phyloP scores from a whole-genome alignment of 768 basidiomycete genomes.

The Xerocomellus chrysenteron region DNA sequence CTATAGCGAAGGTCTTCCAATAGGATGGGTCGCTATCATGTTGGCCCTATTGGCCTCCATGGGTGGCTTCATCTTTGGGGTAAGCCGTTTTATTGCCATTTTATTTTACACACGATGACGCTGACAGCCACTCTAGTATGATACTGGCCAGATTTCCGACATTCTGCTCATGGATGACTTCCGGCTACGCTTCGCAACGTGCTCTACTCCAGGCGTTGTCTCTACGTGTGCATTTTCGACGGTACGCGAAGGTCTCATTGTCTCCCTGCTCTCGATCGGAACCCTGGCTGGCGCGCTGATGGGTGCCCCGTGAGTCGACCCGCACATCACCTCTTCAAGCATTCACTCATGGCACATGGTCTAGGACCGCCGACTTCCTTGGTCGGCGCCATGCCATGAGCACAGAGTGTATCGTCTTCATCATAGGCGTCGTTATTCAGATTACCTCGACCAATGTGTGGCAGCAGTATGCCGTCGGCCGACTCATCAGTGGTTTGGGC shows the following conservation, averaged over 20 bases:
- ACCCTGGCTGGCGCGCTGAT: constrained; percentile 61
- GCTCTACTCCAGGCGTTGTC: constrained; percentile 38
- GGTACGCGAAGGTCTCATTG: constrained; percentile 65
- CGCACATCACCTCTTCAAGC: neutral
- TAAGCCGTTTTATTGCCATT: constrained; percentile 6
- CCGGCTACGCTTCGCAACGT: constrained; percentile 58
- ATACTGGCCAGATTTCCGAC: constrained; percentile 70
- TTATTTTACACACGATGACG: neutral
- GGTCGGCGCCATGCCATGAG: constrained; percentile 46
- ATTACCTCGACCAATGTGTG: constrained; percentile 49
- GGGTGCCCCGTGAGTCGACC: constrained; percentile 54
- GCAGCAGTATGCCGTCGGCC: constrained; percentile 68
- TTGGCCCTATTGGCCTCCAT: constrained; percentile 67
- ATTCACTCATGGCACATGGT: neutral
- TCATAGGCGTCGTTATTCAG: constrained; percentile 62
- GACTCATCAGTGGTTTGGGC: constrained; percentile 63
- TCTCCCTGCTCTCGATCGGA: constrained; percentile 68
- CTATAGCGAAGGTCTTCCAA: constrained; percentile 55
- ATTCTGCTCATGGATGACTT: constrained; percentile 62
- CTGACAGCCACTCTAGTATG: constrained; percentile 41
- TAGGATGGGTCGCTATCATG: constrained; percentile 62
- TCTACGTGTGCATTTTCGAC: constrained; percentile 51
- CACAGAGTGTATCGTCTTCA: neutral
- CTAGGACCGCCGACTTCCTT: constrained; percentile 60
- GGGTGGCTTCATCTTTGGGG: constrained; percentile 66